These are phyloP conservation scores for Termitomyces sp. DNA, from an alignment of 768 basidiomycete species.

Conservation along the genomic window DNA sequence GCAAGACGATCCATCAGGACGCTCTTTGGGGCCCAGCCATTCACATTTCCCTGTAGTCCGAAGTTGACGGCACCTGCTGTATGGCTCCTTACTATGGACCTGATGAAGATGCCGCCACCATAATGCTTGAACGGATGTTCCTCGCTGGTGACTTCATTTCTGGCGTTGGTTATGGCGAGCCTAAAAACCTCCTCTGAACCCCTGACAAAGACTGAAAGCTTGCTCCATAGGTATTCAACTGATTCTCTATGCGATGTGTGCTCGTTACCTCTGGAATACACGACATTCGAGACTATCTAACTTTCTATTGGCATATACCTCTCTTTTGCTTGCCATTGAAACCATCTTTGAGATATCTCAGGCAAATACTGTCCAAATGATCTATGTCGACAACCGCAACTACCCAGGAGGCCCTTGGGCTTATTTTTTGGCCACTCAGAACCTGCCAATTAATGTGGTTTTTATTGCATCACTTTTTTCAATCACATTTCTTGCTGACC, in stretches of 20 bases:
- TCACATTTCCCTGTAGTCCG: neutral
- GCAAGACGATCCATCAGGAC: neutral
- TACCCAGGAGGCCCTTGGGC: slow-evolving; percentile 31
- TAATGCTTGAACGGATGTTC: slow-evolving; percentile 28
- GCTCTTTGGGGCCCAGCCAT: neutral
- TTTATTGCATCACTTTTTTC: slow-evolving; percentile 33
- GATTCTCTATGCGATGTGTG: slow-evolving; percentile 24
- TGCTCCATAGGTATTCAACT: slow-evolving; percentile 23
- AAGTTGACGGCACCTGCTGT: neutral
- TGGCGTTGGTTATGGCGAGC: slow-evolving; percentile 28
- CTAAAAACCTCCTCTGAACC: neutral
- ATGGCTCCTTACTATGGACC: slow-evolving; percentile 24
- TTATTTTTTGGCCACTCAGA: slow-evolving; percentile 31
- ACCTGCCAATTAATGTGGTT: slow-evolving; percentile 30
- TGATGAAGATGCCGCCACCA: slow-evolving; percentile 21
- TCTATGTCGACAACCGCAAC: slow-evolving; percentile 30
- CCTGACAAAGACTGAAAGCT: neutral
- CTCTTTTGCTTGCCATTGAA: slow-evolving; percentile 25
- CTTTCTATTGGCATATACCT: slow-evolving; percentile 28
- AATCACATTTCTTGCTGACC: slow-evolving; percentile 33
- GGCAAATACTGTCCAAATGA: slow-evolving; percentile 28
- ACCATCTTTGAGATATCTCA: slow-evolving; percentile 29
- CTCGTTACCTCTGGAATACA: slow-evolving; percentile 27
- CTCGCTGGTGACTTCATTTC: slow-evolving; percentile 32
- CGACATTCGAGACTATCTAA: slow-evolving; percentile 17